Evolutionary conservation across 768 basidiomycete genomes (phyloP).

Genomic region (Tylopilus felleus): DNA sequence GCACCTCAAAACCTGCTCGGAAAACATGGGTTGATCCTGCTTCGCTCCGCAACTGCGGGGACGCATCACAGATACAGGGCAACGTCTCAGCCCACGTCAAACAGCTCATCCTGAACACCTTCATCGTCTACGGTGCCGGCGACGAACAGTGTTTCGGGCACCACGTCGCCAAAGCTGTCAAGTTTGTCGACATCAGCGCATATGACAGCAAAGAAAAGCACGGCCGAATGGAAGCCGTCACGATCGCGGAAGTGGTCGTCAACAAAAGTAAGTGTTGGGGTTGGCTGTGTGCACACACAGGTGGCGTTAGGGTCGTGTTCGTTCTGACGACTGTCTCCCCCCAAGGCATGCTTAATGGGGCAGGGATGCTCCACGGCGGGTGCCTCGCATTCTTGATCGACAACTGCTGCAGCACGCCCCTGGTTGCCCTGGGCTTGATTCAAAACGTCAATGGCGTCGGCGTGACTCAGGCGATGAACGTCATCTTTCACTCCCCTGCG

Average conservation of each 20-base stretch:
- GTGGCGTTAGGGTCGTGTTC: not conserved
- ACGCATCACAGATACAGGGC: conserved; percentile 55
- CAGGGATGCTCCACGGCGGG: conserved; percentile 74
- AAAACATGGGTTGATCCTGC: conserved; percentile 66
- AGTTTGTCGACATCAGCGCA: conserved; percentile 57
- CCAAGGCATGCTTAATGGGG: conserved; percentile 71
- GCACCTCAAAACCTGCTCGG: conserved; percentile 19
- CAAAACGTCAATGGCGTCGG: conserved; percentile 66
- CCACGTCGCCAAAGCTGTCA: conserved; percentile 55
- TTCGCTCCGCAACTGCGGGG: conserved; percentile 54
- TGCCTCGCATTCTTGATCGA: conserved; percentile 72
- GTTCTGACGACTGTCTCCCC: conserved; percentile 4
- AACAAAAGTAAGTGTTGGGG: conserved; percentile 47
- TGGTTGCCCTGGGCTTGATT: conserved; percentile 62
- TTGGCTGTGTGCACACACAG: not conserved
- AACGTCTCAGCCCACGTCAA: conserved; percentile 63
- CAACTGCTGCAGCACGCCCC: conserved; percentile 67
- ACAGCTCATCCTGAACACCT: conserved; percentile 64
- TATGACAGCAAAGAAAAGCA: conserved; percentile 44
- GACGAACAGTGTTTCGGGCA: conserved; percentile 59
- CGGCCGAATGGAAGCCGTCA: conserved; percentile 56
- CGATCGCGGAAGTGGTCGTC: conserved; percentile 60
- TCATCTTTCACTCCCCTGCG: conserved; percentile 68
- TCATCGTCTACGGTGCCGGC: conserved; percentile 69
- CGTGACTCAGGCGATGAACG: conserved; percentile 68